Conservation (phyloP, 2,329 filamentous ascomycete species). For the Penicillium sp. region DNA sequence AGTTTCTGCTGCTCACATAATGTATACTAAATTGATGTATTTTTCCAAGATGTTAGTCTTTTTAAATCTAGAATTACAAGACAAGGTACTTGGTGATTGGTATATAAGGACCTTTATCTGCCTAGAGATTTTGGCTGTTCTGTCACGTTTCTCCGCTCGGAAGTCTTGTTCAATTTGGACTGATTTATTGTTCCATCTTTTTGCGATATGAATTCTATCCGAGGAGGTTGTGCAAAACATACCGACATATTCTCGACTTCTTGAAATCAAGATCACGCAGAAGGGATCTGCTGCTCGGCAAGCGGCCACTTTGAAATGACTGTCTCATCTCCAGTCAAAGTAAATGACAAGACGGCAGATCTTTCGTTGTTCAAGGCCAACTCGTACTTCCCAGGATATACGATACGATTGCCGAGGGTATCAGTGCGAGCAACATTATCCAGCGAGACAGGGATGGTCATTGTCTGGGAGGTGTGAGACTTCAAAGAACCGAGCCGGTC, state of each 20-base stretch:
- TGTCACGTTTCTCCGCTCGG: too few species aligned
- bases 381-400: conserved; percentile 45
- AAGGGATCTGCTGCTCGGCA: conserved; percentile 22
- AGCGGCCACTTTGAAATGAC: conserved; percentile 37
- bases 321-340: conserved; percentile 32
- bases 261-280: conserved; percentile 3
- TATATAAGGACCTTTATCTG: too few species aligned
- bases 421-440: conserved; percentile 41
- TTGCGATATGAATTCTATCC: background rate
- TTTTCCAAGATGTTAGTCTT: background rate
- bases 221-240: background rate
- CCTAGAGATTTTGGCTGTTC: background rate
- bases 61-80: background rate
- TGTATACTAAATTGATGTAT: background rate
- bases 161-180: background rate
- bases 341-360: conserved; percentile 32
- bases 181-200: background rate
- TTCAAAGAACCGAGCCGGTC: conserved; percentile 31
- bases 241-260: background rate
- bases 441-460: conserved; percentile 38
- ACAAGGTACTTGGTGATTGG: too few species aligned
- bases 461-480: conserved; percentile 22
- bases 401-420: conserved; percentile 36
- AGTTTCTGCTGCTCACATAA: background rate
- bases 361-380: conserved; percentile 43